A percentile compares a stretch with the other conserved stretches of the same genome.
Evolutionary conservation across 306 rosid genomes (phyloP).

Genomic region (Cicer pinnatifidum): DNA sequence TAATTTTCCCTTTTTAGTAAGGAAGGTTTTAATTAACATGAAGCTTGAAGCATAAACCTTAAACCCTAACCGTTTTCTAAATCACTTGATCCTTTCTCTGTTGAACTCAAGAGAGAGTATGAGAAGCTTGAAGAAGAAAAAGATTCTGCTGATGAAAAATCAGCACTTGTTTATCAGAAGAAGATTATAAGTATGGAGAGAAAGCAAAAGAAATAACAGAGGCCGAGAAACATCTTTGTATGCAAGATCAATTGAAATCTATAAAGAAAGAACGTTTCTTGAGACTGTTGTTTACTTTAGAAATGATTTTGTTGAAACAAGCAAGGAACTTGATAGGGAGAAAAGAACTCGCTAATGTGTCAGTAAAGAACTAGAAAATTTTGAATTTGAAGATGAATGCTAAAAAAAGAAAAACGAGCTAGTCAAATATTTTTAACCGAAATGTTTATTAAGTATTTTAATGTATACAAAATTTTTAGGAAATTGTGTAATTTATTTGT

Average conservation of each 20-base stretch:
- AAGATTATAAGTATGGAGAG: not conserved
- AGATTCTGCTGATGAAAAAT: not conserved
- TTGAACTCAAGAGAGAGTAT: not conserved
- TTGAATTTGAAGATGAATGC: slow-evolving; percentile 62
- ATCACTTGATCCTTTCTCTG: not conserved
- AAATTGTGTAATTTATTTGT: too few relatives aligned
- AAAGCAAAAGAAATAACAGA: not conserved
- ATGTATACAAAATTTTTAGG: too few relatives aligned
- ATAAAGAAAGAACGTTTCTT: slow-evolving; percentile 74
- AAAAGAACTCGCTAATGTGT: slow-evolving; percentile 63
- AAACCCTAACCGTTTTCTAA: too few relatives aligned
- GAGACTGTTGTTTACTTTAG: slow-evolving; percentile 81
- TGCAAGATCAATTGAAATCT: slow-evolving; percentile 54
- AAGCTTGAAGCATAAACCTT: too few relatives aligned
- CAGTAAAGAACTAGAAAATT: slow-evolving; percentile 61
- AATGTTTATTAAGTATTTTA: too few relatives aligned
- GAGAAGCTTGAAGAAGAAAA: not conserved
- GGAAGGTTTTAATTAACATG: too few relatives aligned
- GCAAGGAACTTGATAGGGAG: slow-evolving; percentile 78
- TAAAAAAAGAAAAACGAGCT: slow-evolving; percentile 80
- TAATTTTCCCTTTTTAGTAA: too few relatives aligned
- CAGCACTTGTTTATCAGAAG: not conserved
- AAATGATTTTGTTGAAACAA: slow-evolving; percentile 68
- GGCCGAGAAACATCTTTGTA: not conserved
- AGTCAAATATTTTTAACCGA: slow-evolving; percentile 41